Conservation (phyloP, 2,329 filamentous ascomycete species). For the Phialophora tarda region DNA sequence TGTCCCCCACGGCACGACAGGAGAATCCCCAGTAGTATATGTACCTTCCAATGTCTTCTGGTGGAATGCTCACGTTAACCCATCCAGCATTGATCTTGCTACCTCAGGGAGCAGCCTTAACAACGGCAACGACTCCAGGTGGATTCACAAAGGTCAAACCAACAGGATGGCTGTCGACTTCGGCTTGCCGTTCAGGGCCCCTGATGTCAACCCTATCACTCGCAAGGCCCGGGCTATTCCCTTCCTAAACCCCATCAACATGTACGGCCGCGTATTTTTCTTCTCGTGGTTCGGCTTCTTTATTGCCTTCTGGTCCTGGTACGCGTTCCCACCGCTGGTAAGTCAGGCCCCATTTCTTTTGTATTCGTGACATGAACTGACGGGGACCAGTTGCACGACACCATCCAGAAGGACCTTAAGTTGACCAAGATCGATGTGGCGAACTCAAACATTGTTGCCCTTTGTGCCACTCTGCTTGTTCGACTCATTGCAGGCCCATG, state of each 20-base stretch:
- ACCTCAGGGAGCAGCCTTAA: neutral
- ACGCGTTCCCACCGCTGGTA: constrained; percentile 86
- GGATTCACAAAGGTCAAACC: neutral
- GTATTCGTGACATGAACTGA: constrained; percentile 35
- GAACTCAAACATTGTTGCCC: constrained; percentile 89
- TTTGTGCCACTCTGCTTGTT: constrained; percentile 75
- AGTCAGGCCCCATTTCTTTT: constrained; percentile 42
- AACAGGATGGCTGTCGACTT: constrained; percentile 27
- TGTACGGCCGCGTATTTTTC: constrained; percentile 86
- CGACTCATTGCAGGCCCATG: constrained; percentile 78
- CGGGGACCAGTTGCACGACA: constrained; percentile 64
- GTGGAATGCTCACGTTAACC: neutral
- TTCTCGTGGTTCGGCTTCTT: constrained; percentile 88
- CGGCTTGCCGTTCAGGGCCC: constrained; percentile 50
- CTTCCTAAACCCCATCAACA: constrained; percentile 74
- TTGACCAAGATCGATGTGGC: constrained; percentile 73
- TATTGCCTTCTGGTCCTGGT: constrained; percentile 87
- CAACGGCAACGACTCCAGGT: neutral
- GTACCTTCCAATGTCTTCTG: constrained; percentile 5
- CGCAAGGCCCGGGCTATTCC: constrained; percentile 81
- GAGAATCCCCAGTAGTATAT: constrained; percentile 14
- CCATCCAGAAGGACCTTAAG: constrained; percentile 78
- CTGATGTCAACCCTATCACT: constrained; percentile 82
- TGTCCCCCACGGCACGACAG: neutral
- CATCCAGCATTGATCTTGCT: constrained; percentile 3